Evolutionary conservation across 257 asterid species (phyloP), one percentile per base, ranked within the genome.

Genomic region (Solanum phureja): DNA sequence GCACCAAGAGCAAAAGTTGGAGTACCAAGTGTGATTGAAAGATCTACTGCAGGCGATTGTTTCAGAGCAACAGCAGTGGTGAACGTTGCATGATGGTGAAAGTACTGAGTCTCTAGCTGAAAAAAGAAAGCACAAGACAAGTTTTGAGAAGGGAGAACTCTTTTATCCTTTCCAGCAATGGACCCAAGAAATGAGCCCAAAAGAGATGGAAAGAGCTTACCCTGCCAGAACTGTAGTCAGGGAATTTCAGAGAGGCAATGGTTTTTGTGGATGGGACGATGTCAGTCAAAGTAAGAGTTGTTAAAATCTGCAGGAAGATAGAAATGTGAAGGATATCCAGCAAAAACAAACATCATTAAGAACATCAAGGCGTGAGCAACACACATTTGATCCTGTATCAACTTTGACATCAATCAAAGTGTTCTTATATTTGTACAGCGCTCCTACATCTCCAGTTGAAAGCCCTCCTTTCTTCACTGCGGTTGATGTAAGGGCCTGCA

Each of bases 341-440:
- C 71, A 83, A 49, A 44, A 88, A 86, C 64, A 84, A 84, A 75
- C 69, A 85, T 77, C 84, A 21, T 37, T 19, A 29, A 77, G 69
- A 35, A 27, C 83, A 84, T 38, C 60, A 86, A 82, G 84, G 87
- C 35, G 71, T 34, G 83, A 72, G 82, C 52, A 77, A 87, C 94
- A 86, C 87, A 97, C 98, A 79, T 95, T 97, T 84, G 98, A 95
- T 88, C 94, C 99, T 7, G 99, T 97, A 88, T 97, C 99, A 87
- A 97, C 95, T 95, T 94, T 95, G 86, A 95, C 87, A 91, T 95
- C 96, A 68, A 92, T 84, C 71, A 92, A 85, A 73, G 92, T 87
- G 83, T 95, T 93, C 89, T 90, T 97, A 86, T 94, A 95, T 66
- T 87, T 85, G 92, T 95, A 94, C 87, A 87, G 94, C 62, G 93